These are phyloP conservation scores for Leccinum pellstonianum DNA, from an alignment of 768 basidiomycete genomes.

Conservation along the genomic window DNA sequence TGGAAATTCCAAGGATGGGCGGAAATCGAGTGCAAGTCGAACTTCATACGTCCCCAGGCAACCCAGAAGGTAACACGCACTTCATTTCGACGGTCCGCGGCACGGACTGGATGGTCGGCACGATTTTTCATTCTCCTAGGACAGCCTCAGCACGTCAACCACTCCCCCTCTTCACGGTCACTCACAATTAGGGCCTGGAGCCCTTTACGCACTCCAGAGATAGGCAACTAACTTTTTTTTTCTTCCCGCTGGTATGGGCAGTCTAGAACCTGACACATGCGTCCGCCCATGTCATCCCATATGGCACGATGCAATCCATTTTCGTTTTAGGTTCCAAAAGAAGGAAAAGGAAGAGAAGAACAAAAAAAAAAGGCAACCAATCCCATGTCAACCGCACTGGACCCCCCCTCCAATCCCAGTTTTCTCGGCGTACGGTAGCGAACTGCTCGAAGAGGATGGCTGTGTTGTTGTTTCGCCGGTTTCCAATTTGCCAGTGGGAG, in stretches of 20 bases:
- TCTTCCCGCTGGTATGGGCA: constrained; percentile 8
- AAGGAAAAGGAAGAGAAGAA: neutral
- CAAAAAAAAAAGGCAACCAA: neutral
- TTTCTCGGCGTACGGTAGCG: constrained; percentile 11
- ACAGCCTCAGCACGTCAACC: constrained; percentile 19
- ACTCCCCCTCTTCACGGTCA: neutral
- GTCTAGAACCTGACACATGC: constrained; percentile 20
- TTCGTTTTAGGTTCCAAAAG: constrained; percentile 3
- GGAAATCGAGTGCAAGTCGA: constrained; percentile 20
- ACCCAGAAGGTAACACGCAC: constrained; percentile 7
- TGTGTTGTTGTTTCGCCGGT: constrained; percentile 9
- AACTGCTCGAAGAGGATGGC: constrained; percentile 20
- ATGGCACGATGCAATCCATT: constrained; percentile 9
- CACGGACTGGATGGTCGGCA: neutral
- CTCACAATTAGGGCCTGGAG: constrained; percentile 3
- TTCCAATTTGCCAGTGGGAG: constrained; percentile 19
- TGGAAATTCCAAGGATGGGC: constrained; percentile 19
- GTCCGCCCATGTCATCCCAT: constrained; percentile 12
- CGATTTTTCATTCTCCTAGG: constrained; percentile 16
- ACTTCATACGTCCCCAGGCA: constrained; percentile 10
- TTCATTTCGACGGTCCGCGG: neutral
- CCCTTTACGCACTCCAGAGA: constrained; percentile 10
- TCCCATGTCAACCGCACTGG: constrained; percentile 10
- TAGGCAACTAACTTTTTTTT: constrained; percentile 2
- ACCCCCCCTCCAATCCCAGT: constrained; percentile 1